Base-by-base conservation (phyloP, 192 early-diverging fungal species). In the Pilaira anomala region DNA sequence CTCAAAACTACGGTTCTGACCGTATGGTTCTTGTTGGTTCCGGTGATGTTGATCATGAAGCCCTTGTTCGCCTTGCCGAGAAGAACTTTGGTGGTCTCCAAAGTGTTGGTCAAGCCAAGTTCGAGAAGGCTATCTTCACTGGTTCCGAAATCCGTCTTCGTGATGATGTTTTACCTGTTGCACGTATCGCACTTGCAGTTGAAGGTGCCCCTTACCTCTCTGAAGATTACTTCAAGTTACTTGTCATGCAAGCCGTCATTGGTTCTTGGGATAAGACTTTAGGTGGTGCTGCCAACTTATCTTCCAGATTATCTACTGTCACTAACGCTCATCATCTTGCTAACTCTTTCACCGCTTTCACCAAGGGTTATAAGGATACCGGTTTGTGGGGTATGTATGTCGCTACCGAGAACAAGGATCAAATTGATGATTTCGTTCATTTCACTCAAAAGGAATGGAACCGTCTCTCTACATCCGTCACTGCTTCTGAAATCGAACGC, bases 301-400 rank as follows among this genome's bases (percentile, higher is more conserved):
- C 91, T 56, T 97, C 96, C 55, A 84, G 88, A 48, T 80, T 98
- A 66, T 92, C 96, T 51, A 81, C 87, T 70, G 81, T 90, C 56
- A 80, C 97, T 57, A 75, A 85, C 76, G 78, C 93, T 75, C 76
- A 90, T 80, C 80, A 87, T 28, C 80, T 98, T 68, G 96, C 94
- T 65, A 97, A 96, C 86, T 96, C 93, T 49, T 98, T 95, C 86
- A 91, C 94, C 87, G 88, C 95, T 51, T 98, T 98, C 86, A 97
- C 98, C 88, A 96, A 95, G 33, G 94, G 93, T 25, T 98, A 98
- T 84, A 88, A 88, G 46, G 95, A 98, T 79, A 97, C 94, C 26
- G 96, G 96, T 51, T 84, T 98, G 63, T 98, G 93, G 82, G 96
- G 96, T 58, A 92, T 95, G 75, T 98, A 98, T 85, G 77, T 93